A percentile compares a stretch with the other conserved stretches of the same genome.
Conservation (phyloP, 2,329 filamentous ascomycete species). For the Penicillium capsulatum region DNA sequence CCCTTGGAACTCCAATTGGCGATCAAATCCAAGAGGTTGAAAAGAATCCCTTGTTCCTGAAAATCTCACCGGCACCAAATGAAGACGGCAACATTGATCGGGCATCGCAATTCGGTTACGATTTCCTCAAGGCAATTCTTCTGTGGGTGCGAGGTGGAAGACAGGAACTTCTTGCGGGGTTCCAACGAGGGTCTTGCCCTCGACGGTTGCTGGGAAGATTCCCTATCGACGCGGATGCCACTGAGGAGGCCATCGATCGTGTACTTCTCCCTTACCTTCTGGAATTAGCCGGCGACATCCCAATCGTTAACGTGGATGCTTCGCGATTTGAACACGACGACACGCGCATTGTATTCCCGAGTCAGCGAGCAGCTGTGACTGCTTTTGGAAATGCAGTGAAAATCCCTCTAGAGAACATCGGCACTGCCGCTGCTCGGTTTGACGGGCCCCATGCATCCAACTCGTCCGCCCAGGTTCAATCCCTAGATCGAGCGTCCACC, state of each 20-base stretch:
- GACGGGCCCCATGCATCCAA: conserved; percentile 19
- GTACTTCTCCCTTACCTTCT: conserved; percentile 58
- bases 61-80: conserved; percentile 46
- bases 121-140: conserved; percentile 61
- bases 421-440: conserved; percentile 34
- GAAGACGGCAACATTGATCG: conserved; percentile 39
- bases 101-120: conserved; percentile 57
- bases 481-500: conserved; percentile 33
- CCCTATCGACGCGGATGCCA: conserved; percentile 51
- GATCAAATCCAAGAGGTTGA: conserved; percentile 40
- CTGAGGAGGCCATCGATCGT: conserved; percentile 53
- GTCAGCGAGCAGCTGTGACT: conserved; percentile 53
- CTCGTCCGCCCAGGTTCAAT: conserved; percentile 24
- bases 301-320: conserved; percentile 54
- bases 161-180: conserved; percentile 53
- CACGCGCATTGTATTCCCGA: conserved; percentile 49
- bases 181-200: conserved; percentile 46
- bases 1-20: conserved; percentile 52
- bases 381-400: conserved; percentile 54
- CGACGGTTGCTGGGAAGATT: conserved; percentile 44
- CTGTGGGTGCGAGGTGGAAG: conserved; percentile 60
- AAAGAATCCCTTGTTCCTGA: conserved; percentile 39
- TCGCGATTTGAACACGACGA: conserved; percentile 57
- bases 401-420: conserved; percentile 51
- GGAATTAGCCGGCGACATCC: conserved; percentile 47